Conservation (phyloP, 208 protist genomes). For the Zelonia costaricensis region DNA sequence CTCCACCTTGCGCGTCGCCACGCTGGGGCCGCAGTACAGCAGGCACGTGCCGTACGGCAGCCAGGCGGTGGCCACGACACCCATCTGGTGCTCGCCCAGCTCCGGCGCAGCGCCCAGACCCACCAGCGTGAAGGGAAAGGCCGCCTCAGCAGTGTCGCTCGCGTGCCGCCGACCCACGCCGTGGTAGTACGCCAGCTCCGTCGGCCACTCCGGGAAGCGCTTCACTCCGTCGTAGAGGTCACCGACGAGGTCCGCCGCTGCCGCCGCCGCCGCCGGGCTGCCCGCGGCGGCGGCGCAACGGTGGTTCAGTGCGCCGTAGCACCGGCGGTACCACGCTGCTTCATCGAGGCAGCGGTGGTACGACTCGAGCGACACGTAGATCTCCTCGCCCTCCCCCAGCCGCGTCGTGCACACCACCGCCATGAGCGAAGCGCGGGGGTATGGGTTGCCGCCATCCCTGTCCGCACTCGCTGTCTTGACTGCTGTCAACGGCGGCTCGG, state of each 20-base stretch:
- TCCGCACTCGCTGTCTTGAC: neutral
- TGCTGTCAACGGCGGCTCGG: neutral
- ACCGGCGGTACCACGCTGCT: conserved; percentile 59
- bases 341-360: conserved; percentile 87
- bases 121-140: conserved; percentile 81
- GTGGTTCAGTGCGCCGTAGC: conserved; percentile 31
- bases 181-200: conserved; percentile 65
- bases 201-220: conserved; percentile 57
- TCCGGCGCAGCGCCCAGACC: conserved; percentile 52
- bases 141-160: conserved; percentile 37
- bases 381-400: conserved; percentile 44
- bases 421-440: conserved; percentile 64
- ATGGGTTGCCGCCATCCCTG: conserved; percentile 3
- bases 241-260: conserved; percentile 3
- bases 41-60: conserved; percentile 84
- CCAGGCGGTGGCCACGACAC: conserved; percentile 53
- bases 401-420: conserved; percentile 62
- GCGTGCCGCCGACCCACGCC: conserved; percentile 68
- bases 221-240: conserved; percentile 55
- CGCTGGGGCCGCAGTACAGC: conserved; percentile 67
- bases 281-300: conserved; percentile 1
- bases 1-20: conserved; percentile 64
- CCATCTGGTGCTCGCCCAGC: conserved; percentile 62
- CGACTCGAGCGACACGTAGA: conserved; percentile 73
- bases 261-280: neutral